phyloP scores from a whole-genome alignment of 352 stramenopile species.

The Globisporangium canariense region DNA sequence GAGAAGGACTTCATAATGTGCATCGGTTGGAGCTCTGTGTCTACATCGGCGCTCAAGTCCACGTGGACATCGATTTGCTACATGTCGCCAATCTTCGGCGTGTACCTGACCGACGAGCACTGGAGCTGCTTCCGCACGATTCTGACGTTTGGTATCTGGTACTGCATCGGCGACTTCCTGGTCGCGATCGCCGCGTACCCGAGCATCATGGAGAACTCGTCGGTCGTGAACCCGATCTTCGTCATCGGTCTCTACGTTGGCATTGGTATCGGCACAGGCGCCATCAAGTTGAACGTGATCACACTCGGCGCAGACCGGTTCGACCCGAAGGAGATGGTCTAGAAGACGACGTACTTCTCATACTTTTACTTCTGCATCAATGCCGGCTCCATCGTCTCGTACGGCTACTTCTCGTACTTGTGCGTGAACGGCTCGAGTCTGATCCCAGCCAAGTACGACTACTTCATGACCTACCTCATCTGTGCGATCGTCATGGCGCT shows the following conservation, averaged over 20 bases:
- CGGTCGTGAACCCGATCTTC: slow-evolving; percentile 49
- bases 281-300: slow-evolving; percentile 56
- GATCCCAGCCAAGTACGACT: slow-evolving; percentile 69
- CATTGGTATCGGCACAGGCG: slow-evolving; percentile 44
- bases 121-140: slow-evolving; percentile 44
- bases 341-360: slow-evolving; percentile 72
- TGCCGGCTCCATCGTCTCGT: slow-evolving; percentile 66
- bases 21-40: too few relatives aligned
- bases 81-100: too few relatives aligned
- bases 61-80: too few relatives aligned
- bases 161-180: slow-evolving; percentile 60
- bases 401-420: slow-evolving; percentile 71
- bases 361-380: slow-evolving; percentile 66
- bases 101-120: slow-evolving; percentile 17
- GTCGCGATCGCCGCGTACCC: slow-evolving; percentile 56
- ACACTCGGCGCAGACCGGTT: slow-evolving; percentile 67
- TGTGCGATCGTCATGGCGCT: slow-evolving; percentile 37
- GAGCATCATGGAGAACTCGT: slow-evolving; percentile 36
- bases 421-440: slow-evolving; percentile 64
- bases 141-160: slow-evolving; percentile 43
- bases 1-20: too few relatives aligned
- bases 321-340: slow-evolving; percentile 33
- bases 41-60: too few relatives aligned
- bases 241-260: slow-evolving; percentile 52
- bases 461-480: slow-evolving; percentile 74